phyloP scores from a whole-genome alignment of 768 basidiomycete species.

The Neoboletus magnificus region DNA sequence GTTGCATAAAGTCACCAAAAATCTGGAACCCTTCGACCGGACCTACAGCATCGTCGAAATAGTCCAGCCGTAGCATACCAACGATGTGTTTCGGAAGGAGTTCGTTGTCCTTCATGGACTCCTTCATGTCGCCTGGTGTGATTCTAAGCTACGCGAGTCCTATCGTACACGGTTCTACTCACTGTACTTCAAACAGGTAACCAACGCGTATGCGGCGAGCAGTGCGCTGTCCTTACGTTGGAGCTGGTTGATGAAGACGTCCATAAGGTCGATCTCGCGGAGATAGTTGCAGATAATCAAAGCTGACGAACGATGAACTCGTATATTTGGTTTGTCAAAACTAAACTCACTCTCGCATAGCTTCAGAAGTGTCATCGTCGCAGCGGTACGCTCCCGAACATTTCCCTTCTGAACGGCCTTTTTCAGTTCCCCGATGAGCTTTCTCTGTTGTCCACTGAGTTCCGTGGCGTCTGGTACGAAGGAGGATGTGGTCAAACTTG shows the following conservation, averaged over 20 bases:
- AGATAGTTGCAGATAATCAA: conserved; percentile 5
- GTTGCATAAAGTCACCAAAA: conserved; percentile 19
- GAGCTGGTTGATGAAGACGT: conserved; percentile 15
- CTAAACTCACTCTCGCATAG: too few species aligned
- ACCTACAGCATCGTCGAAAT: too few species aligned
- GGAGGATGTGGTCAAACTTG: too few species aligned
- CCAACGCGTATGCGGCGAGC: too few species aligned
- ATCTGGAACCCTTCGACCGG: conserved; percentile 28
- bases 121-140: conserved; percentile 13
- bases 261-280: too few species aligned
- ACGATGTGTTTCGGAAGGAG: conserved; percentile 13
- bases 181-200: too few species aligned
- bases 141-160: not conserved
- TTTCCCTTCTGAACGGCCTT: too few species aligned
- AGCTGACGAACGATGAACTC: conserved; percentile 8
- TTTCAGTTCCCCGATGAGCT: too few species aligned
- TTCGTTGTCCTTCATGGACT: conserved; percentile 2
- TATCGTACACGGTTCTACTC: not conserved
- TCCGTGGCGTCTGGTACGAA: conserved; percentile 2
- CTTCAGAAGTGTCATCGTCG: too few species aligned
- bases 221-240: conserved; percentile 11
- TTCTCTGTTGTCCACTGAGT: conserved; percentile 1
- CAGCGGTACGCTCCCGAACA: conserved; percentile 20
- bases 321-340: not conserved
- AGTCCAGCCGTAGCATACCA: too few species aligned